phyloP scores from a whole-genome alignment of 2,329 filamentous ascomycete genomes.

The Parafenestella ontariensis region DNA sequence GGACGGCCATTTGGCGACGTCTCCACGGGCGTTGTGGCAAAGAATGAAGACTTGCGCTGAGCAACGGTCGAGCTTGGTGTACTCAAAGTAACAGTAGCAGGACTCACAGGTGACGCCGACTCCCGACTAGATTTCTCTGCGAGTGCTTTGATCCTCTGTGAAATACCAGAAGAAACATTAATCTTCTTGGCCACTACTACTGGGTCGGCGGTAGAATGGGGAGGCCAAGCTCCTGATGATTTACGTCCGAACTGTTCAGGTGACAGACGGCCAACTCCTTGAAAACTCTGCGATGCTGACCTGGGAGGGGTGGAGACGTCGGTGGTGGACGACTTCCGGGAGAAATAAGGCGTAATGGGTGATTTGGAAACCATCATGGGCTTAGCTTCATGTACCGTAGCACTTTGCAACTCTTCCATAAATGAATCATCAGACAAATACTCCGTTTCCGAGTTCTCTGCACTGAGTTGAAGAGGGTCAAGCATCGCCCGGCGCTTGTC shows the following conservation, averaged over 20 bases:
- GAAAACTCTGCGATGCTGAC: conserved; percentile 49
- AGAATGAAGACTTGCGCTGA: conserved; percentile 50
- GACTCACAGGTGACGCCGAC: conserved; percentile 35
- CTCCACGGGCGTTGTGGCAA: conserved; percentile 41
- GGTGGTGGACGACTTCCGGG: conserved; percentile 41
- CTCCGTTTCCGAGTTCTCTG: conserved; percentile 53
- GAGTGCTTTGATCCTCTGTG: conserved; percentile 90
- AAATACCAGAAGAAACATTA: conserved; percentile 88
- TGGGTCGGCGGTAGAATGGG: conserved; percentile 34
- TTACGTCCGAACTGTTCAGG: conserved; percentile 39
- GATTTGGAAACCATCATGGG: conserved; percentile 76
- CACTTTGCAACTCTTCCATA: conserved; percentile 84
- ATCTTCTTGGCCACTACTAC: conserved; percentile 68
- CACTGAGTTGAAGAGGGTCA: conserved; percentile 47
- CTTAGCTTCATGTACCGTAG: conserved; percentile 82
- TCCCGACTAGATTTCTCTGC: conserved; percentile 73
- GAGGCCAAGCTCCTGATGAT: conserved; percentile 42
- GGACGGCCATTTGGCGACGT: conserved; percentile 35
- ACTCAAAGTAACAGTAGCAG: conserved; percentile 30
- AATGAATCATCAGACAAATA: conserved; percentile 78
- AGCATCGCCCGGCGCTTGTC: conserved; percentile 51
- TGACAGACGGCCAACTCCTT: conserved; percentile 28
- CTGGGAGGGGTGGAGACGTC: conserved; percentile 33
- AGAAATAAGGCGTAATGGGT: conserved; percentile 73
- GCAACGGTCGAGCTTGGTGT: conserved; percentile 40